Evolutionary conservation across 1,284 basidiomycete genomes (phyloP).

Genomic region (Heterobasidion parviporum): DNA sequence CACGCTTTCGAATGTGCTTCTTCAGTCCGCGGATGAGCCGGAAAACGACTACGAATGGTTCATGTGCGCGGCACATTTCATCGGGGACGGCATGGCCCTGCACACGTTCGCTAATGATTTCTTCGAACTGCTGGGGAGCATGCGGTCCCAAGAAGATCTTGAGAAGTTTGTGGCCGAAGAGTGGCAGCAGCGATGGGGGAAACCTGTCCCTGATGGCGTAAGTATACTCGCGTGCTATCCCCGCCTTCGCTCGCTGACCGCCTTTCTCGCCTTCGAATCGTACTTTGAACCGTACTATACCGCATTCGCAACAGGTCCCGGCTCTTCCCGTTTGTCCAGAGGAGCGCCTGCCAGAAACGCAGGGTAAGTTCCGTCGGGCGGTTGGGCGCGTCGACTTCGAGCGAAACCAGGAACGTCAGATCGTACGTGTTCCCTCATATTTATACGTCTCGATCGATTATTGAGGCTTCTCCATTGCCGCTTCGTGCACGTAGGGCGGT

Average conservation of each 20-base stretch:
- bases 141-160: slow-evolving; percentile 33
- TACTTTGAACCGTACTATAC: not conserved
- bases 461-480: not conserved
- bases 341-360: slow-evolving; percentile 35
- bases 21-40: not conserved
- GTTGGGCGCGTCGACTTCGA: slow-evolving; percentile 52
- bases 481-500: slow-evolving; percentile 39
- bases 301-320: not conserved
- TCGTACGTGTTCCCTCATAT: slow-evolving; percentile 29
- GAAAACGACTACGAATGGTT: slow-evolving; percentile 41
- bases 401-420: slow-evolving; percentile 37
- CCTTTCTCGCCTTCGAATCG: not conserved
- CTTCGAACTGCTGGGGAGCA: slow-evolving; percentile 47
- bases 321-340: slow-evolving; percentile 45
- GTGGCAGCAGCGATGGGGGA: slow-evolving; percentile 34
- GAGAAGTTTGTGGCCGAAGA: slow-evolving; percentile 34
- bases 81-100: slow-evolving; percentile 75
- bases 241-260: not conserved
- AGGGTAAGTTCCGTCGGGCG: slow-evolving; percentile 30
- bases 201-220: slow-evolving; percentile 15
- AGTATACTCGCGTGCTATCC: slow-evolving; percentile 6
- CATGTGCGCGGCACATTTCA: slow-evolving; percentile 64
- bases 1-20: slow-evolving; percentile 7
- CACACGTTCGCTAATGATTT: slow-evolving; percentile 71
- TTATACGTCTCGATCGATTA: not conserved